Evolutionary conservation across 306 rosid species (phyloP), one percentile per base, ranked within the genome.

Genomic region (Acmispon strigosus): DNA sequence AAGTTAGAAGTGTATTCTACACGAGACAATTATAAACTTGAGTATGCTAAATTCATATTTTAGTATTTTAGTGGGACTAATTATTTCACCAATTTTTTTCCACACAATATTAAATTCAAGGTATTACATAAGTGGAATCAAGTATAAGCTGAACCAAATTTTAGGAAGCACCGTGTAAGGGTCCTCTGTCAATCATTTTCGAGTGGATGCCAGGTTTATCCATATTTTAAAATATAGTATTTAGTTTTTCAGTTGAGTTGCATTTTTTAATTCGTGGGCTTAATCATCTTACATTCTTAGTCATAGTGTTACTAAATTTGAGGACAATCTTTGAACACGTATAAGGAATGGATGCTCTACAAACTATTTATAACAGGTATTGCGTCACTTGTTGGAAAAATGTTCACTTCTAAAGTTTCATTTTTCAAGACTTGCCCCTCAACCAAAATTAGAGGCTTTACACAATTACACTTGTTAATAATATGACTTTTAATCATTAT

Each of bases 181-280:
- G 20, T 47, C 62, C 70, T 20, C 74, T 24, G 41, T 65, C 82
- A 64, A 63, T 78, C 66, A 57, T 65, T 78, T 71, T 78, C 54
- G 39, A 17, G 47, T 63, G 77, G 72, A 70, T 77, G 27, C 68
- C 43, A 54, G 60, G 66, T 47, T 44, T 43, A 53, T 70, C 53
- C 17, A 1, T 37, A 70, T n/a, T 44, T 52, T 69, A 49, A 14
- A 55, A 42, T n/a, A n/a, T n/a, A 61, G 8, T 42, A 2, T 11
- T 29, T 62, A 36, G 49, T 69, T 62, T 77, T 34, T 15, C 24
- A 78, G 18, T 55, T 39, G 64, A 45, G 15, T 54, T 47, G 19
- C 37, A 70, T 34, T 41, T 50, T 62, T 6, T 76, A 15, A 52
- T 69, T 51, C 42, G 57, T 60, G 43, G 58, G 43, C 45, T 60